Percentiles rank a stretch among this genome's conserved stretches.
phyloP scores from a whole-genome alignment of 768 basidiomycete species.

The Fistulinella prunicolor region DNA sequence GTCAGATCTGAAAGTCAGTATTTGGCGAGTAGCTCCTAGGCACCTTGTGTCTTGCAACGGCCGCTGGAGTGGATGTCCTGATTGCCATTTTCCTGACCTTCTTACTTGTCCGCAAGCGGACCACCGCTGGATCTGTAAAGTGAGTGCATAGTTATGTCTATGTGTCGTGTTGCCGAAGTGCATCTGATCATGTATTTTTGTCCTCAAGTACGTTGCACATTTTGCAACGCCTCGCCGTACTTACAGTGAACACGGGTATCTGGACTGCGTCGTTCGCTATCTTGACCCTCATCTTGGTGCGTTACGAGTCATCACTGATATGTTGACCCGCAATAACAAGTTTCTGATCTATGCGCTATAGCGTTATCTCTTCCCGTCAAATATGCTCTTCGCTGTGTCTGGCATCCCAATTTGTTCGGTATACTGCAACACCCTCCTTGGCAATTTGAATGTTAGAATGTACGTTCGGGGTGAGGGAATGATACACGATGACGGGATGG shows the following conservation, averaged over 20 bases:
- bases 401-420: slow-evolving; percentile 1
- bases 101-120: slow-evolving; percentile 4
- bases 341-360: not conserved
- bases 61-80: slow-evolving; percentile 6
- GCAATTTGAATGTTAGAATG: slow-evolving; percentile 5
- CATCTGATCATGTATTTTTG: not conserved
- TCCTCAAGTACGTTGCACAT: slow-evolving; percentile 3
- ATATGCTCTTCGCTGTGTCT: not conserved
- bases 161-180: no score
- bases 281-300: slow-evolving; percentile 40
- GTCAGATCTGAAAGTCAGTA: not conserved
- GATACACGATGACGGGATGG: no score
- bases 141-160: not conserved
- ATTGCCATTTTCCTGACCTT: slow-evolving; percentile 1
- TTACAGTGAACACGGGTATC: slow-evolving; percentile 32
- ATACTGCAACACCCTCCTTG: slow-evolving; percentile 6
- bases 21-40: not conserved
- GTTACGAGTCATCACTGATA: slow-evolving; percentile 27
- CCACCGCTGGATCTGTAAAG: not conserved
- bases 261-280: slow-evolving; percentile 50
- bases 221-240: slow-evolving; percentile 10
- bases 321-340: no score
- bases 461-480: not conserved
- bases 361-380: not conserved
- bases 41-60: not conserved